Evolutionary conservation across 495 filamentous ascomycete species (phyloP), one percentile per base, ranked within the genome.

Genomic region (Penicillium arizonense): DNA sequence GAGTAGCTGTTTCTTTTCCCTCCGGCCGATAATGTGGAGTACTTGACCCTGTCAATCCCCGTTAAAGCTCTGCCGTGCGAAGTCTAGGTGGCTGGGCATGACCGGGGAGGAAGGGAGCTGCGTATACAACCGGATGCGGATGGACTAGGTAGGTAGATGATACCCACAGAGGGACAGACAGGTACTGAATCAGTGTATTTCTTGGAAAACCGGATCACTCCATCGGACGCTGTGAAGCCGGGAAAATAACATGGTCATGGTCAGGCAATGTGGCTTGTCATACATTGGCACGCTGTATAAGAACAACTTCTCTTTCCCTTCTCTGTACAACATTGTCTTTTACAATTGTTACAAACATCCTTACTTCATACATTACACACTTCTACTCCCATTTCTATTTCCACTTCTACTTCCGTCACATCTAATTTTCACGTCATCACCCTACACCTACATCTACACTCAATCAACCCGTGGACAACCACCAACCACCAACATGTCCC

Each of bases 401-500:
- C 32, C 5, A 47, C 4, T 5, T 38, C 12, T 11, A 38, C n/a
- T 14, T 30, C 41, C 12, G 8, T 12, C 11, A 4, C 11, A 28
- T n/a, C 16, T 35, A 30, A 16, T 13, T 7, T 30, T 30, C 28
- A 30, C 28, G 28, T 30, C 28, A 30, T 10, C 28, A 24, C 1
- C 3, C 28, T 30, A 2, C 39, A 12, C 28, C 12, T 45, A 32
- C 20, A 9, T 24, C 24, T 5, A 26, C 24, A 18, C 14, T 34
- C 44, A 24, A 35, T 2, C 21, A 10, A 36, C 14, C 8, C 9
- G 4, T 34, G 18, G 18, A 18, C 18, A 18, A 18, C 18, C 18
- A 14, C 18, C 9, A 37, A 33, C 36, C 20, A 9, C 42, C 45
- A 59, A 39, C 38, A 71, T 71, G 65, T 56, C 69, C 16, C 13